Conservation (phyloP, 2,329 filamentous ascomycete species). For the Proliferodiscus dingleyae region DNA sequence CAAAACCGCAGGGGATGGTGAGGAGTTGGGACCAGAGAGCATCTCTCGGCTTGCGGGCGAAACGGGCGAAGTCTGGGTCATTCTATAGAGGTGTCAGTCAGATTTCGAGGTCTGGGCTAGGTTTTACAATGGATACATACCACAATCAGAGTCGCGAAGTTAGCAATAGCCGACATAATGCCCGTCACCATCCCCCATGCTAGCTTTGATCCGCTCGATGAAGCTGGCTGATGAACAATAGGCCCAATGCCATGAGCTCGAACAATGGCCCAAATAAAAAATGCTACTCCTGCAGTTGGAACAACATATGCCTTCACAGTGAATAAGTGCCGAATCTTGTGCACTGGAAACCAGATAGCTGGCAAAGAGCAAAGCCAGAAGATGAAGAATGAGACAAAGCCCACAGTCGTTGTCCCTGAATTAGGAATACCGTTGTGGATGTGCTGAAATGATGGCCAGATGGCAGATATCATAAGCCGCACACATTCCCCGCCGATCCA, state of each 20-base stretch:
- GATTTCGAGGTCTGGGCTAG: constrained; percentile 33
- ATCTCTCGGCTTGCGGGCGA: constrained; percentile 69
- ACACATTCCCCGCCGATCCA: constrained; percentile 85
- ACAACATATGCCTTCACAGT: constrained; percentile 86
- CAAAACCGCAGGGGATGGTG: constrained; percentile 67
- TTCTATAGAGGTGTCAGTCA: constrained; percentile 34
- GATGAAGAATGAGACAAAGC: constrained; percentile 78
- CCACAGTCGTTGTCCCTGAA: constrained; percentile 68
- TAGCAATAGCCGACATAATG: constrained; percentile 84
- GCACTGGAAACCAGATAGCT: constrained; percentile 84
- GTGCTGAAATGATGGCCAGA: constrained; percentile 61
- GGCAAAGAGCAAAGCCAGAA: constrained; percentile 81
- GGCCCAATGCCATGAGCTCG: constrained; percentile 79
- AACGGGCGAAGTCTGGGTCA: constrained; percentile 80
- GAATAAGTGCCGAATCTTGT: constrained; percentile 84
- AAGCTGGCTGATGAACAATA: constrained; percentile 66
- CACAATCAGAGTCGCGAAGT: constrained; percentile 82
- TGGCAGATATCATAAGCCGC: constrained; percentile 80
- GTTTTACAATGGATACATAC: constrained; percentile 33
- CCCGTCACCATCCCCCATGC: constrained; percentile 80
- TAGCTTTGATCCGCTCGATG: constrained; percentile 60
- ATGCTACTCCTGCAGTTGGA: constrained; percentile 75
- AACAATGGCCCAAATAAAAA: constrained; percentile 82
- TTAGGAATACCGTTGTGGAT: constrained; percentile 64
- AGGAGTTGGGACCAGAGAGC: constrained; percentile 77